phyloP scores from a whole-genome alignment of 441 rosid species.

The Jatropha multifida region DNA sequence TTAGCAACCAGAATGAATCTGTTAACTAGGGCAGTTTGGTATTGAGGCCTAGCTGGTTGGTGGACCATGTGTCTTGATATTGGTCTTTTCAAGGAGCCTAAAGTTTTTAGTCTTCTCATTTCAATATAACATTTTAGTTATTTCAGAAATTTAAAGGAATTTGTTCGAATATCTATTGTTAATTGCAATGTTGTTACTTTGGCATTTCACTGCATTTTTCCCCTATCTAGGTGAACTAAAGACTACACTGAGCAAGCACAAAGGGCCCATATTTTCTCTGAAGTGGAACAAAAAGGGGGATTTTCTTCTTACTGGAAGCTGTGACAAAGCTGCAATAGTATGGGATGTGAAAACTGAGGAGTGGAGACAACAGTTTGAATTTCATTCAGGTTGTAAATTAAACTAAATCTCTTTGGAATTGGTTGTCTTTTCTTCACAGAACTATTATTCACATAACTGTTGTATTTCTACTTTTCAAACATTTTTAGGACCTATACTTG shows the following conservation, averaged over 20 bases:
- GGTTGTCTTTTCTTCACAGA: neutral
- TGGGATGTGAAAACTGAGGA: conserved; percentile 98
- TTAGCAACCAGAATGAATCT: neutral
- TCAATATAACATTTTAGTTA: neutral
- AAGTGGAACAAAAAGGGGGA: conserved; percentile 99
- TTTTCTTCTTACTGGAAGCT: conserved; percentile 97
- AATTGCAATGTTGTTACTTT: conserved; percentile 2
- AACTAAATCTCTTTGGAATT: conserved; percentile 11
- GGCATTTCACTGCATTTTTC: conserved; percentile 5
- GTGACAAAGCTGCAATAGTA: conserved; percentile 93
- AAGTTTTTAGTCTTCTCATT: conserved; percentile 7
- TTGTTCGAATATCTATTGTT: neutral
- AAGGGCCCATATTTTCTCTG: conserved; percentile 92
- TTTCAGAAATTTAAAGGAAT: neutral
- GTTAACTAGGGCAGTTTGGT: neutral
- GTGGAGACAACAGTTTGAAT: conserved; percentile 93
- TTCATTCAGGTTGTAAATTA: conserved; percentile 66
- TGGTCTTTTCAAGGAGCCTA: conserved; percentile 7
- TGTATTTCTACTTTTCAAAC: conserved; percentile 7
- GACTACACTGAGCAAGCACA: conserved; percentile 85
- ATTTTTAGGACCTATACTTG: conserved; percentile 88
- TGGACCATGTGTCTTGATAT: neutral
- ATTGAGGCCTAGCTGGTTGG: neutral
- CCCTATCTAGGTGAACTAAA: conserved; percentile 67
- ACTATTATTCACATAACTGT: neutral